Conservation (phyloP, 495 filamentous ascomycete species). For the Penicilliopsis zonata region DNA sequence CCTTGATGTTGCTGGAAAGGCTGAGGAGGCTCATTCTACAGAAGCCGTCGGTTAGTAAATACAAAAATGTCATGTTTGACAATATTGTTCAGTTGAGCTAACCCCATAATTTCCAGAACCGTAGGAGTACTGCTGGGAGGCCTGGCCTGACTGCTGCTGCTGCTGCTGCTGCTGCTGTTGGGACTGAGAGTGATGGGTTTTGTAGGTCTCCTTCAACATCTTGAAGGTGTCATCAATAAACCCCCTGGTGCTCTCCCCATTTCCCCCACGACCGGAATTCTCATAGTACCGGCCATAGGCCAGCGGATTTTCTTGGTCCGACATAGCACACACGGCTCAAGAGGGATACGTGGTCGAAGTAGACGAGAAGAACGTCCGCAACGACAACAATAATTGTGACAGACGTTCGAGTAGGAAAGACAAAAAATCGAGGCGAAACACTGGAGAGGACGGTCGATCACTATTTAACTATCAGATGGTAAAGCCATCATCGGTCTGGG, state of each 20-base stretch:
- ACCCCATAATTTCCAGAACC: conserved; percentile 4
- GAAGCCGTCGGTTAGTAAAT: not conserved
- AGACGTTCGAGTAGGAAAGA: not conserved
- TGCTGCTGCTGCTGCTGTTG: conserved; percentile 10
- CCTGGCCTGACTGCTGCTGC: conserved; percentile 6
- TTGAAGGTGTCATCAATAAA: conserved; percentile 42
- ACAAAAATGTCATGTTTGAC: not conserved
- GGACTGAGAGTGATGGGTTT: conserved; percentile 12
- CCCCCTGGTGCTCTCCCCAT: conserved; percentile 31
- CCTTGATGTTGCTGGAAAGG: not conserved
- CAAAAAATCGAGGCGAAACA: not conserved
- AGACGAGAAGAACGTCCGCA: too few species aligned
- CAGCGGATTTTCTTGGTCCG: conserved; percentile 34
- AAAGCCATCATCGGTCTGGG: too few species aligned
- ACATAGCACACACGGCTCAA: conserved; percentile 17
- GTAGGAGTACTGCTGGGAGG: conserved; percentile 5
- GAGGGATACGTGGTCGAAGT: too few species aligned
- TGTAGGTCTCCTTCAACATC: conserved; percentile 33
- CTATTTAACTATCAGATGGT: not conserved
- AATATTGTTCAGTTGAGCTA: not conserved
- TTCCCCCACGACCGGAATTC: conserved; percentile 13
- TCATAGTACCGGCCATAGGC: conserved; percentile 45
- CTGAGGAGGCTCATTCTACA: not conserved
- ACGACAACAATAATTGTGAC: conserved; percentile 30
- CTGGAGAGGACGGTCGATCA: not conserved